Conservation (phyloP, 2,329 filamentous ascomycete species). For the Epichloe glyceriae region DNA sequence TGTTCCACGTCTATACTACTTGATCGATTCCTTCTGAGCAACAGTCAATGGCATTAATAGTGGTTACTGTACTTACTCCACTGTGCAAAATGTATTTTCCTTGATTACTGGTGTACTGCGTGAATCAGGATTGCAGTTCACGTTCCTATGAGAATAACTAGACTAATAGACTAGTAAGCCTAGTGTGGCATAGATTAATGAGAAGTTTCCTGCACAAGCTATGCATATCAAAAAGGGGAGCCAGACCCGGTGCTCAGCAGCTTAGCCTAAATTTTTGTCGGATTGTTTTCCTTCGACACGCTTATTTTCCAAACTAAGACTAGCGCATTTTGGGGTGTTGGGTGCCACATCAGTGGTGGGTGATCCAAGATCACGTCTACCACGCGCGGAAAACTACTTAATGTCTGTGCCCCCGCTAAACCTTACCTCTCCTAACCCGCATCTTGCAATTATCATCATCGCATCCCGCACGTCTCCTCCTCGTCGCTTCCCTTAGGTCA, state of each 20-base stretch:
- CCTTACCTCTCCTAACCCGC: conserved; percentile 19
- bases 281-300: conserved; percentile 6
- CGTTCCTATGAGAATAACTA: no score
- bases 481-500: conserved; percentile 7
- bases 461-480: conserved; percentile 19
- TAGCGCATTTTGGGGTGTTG: conserved; percentile 13
- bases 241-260: neutral
- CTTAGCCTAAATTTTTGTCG: conserved; percentile 19
- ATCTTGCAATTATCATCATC: conserved; percentile 25
- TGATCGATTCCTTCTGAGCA: no score
- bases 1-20: no score
- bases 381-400: conserved; percentile 45
- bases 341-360: conserved; percentile 13
- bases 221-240: no score
- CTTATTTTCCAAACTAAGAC: conserved; percentile 20
- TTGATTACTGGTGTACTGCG: no score
- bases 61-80: no score
- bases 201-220: no score
- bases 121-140: no score
- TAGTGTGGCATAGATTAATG: no score
- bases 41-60: no score
- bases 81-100: no score
- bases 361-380: conserved; percentile 37
- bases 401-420: conserved; percentile 32
- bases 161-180: no score